These are phyloP conservation scores for Amylostereum chailletii DNA, from an alignment of 1,284 basidiomycete genomes.

Conservation along the genomic window DNA sequence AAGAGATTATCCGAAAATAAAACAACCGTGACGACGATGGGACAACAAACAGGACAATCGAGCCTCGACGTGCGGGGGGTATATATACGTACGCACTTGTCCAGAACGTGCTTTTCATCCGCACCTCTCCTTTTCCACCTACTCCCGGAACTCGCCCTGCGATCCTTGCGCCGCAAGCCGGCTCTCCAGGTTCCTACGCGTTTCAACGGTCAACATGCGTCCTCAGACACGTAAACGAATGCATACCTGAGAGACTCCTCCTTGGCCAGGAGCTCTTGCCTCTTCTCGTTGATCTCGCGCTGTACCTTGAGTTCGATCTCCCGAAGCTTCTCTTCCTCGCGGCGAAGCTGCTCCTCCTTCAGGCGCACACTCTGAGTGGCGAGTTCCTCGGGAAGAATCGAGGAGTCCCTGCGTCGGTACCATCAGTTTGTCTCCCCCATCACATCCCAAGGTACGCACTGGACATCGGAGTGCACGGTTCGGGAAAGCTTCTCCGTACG, in stretches of 20 bases:
- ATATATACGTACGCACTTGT: neutral
- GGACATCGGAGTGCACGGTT: slow-evolving; percentile 79
- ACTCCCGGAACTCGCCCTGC: slow-evolving; percentile 26
- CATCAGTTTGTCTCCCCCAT: neutral
- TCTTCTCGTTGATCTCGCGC: slow-evolving; percentile 97
- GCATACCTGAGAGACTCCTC: slow-evolving; percentile 79
- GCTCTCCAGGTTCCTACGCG: slow-evolving; percentile 74
- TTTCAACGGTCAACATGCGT: neutral
- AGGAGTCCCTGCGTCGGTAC: slow-evolving; percentile 55
- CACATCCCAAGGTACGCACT: slow-evolving; percentile 37
- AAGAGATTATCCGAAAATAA: slow-evolving; percentile 18
- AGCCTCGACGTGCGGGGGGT: neutral
- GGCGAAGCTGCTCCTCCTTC: slow-evolving; percentile 97
- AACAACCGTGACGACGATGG: slow-evolving; percentile 14
- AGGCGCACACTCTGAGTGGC: slow-evolving; percentile 94
- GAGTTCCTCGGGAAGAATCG: slow-evolving; percentile 91
- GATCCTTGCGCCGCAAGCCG: slow-evolving; percentile 78
- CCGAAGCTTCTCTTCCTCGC: slow-evolving; percentile 97
- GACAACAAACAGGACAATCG: slow-evolving; percentile 11
- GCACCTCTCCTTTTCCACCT: slow-evolving; percentile 7
- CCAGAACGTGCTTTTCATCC: slow-evolving; percentile 1
- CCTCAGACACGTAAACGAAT: slow-evolving; percentile 1
- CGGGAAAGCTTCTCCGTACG: slow-evolving; percentile 97
- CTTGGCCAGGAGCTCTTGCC: slow-evolving; percentile 92
- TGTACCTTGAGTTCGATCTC: slow-evolving; percentile 99